A percentile compares a stretch with the other conserved stretches of the same genome.
These are phyloP conservation scores for Arthrobotrys musiformis DNA, from an alignment of 2,329 filamentous ascomycete species.

Conservation along the genomic window DNA sequence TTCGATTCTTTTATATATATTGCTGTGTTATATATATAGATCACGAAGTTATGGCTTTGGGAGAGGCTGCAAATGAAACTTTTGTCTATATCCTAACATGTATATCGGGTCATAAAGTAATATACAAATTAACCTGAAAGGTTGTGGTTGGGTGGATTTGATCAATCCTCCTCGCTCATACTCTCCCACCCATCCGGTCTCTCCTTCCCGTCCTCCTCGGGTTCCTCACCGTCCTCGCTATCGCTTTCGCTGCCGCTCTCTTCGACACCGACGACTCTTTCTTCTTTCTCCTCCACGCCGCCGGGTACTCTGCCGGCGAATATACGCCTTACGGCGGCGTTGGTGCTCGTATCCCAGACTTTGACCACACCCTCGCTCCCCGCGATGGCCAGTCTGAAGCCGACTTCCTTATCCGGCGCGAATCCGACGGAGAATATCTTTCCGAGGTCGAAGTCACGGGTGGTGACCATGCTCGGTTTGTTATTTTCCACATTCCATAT, in stretches of 20 bases:
- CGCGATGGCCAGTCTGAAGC: constrained; percentile 90
- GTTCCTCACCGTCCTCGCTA: constrained; percentile 60
- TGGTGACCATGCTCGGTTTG: constrained; percentile 84
- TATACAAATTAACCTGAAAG: too few species aligned
- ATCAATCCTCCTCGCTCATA: constrained; percentile 67
- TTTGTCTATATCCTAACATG: too few species aligned
- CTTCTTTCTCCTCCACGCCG: constrained; percentile 72
- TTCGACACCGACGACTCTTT: constrained; percentile 80
- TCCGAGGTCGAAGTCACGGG: constrained; percentile 89
- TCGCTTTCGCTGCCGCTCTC: constrained; percentile 69
- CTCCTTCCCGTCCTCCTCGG: constrained; percentile 58
- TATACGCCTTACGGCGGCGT: constrained; percentile 81
- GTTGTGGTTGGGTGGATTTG: too few species aligned
- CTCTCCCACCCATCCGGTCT: constrained; percentile 67
- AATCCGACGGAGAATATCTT: constrained; percentile 93
- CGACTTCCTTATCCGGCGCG: constrained; percentile 87
- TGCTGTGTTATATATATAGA: background rate
- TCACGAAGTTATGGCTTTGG: background rate
- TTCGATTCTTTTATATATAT: too few species aligned
- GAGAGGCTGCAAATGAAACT: too few species aligned
- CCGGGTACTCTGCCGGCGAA: constrained; percentile 79
- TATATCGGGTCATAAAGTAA: too few species aligned
- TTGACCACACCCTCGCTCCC: constrained; percentile 93
- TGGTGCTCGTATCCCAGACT: constrained; percentile 97
- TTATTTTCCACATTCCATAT: constrained; percentile 88